Evolutionary conservation across 257 asterid genomes (phyloP).

Genomic region (Rubia yunnanensis): DNA sequence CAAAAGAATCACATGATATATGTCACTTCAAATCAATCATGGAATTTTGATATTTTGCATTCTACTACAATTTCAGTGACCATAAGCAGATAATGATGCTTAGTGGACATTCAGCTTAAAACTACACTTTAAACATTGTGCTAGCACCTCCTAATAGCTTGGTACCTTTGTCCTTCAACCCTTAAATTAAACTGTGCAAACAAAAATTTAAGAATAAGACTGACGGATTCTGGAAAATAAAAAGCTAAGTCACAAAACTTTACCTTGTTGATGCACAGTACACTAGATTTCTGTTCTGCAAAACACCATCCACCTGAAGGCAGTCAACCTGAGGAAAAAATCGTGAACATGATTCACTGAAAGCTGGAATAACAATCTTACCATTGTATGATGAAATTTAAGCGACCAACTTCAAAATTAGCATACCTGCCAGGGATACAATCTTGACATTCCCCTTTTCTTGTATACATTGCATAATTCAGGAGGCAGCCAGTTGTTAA

Average conservation of each 20-base stretch:
- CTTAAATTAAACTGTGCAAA: not conserved
- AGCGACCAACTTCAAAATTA: not conserved
- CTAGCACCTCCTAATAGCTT: not conserved
- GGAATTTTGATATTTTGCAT: not conserved
- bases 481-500: slow-evolving; percentile 80
- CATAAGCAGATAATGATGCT: slow-evolving; percentile 2
- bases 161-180: not conserved
- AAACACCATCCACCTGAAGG: slow-evolving; percentile 95
- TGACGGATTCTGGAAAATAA: not conserved
- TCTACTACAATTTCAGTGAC: not conserved
- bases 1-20: too few species aligned
- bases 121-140: not conserved
- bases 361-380: not conserved
- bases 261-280: slow-evolving; percentile 98
- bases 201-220: not conserved
- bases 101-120: not conserved
- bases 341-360: slow-evolving; percentile 5
- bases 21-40: not conserved
- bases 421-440: slow-evolving; percentile 91
- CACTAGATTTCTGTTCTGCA: slow-evolving; percentile 82
- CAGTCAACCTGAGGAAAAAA: slow-evolving; percentile 70
- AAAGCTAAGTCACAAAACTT: not conserved
- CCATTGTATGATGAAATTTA: not conserved
- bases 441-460: slow-evolving; percentile 73
- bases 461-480: slow-evolving; percentile 71